Percentiles rank a stretch among this genome's conserved stretches.
These are phyloP conservation scores for Pichia norvegensis DNA, from an alignment of 1,139 yeast genomes.

Conservation along the genomic window DNA sequence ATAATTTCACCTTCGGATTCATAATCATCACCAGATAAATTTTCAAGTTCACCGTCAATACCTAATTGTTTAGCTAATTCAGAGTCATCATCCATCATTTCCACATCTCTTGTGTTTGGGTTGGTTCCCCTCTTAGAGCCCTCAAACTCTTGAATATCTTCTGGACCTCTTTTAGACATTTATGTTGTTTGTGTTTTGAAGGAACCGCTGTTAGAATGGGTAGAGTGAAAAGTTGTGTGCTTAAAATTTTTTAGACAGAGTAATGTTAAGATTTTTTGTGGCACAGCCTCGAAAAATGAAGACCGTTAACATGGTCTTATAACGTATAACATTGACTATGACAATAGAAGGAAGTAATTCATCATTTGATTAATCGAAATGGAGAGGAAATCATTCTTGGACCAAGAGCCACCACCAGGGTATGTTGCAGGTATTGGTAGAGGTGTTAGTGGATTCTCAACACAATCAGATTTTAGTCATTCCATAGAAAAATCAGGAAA, in stretches of 20 bases:
- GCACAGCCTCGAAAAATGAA: constrained; percentile 6
- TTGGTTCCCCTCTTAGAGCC: constrained; percentile 26
- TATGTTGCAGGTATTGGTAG: constrained; percentile 90
- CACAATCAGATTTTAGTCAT: constrained; percentile 68
- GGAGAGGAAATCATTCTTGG: constrained; percentile 61
- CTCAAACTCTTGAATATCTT: constrained; percentile 25
- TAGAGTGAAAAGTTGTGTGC: not conserved
- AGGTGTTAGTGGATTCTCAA: constrained; percentile 91
- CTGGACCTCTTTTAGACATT: constrained; percentile 56
- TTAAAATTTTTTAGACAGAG: not conserved
- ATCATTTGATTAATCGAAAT: no score
- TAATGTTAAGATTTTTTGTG: constrained; percentile 1
- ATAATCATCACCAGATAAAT: constrained; percentile 89
- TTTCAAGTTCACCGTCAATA: constrained; percentile 73
- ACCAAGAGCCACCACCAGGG: constrained; percentile 83
- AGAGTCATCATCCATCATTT: constrained; percentile 28
- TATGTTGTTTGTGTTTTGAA: not conserved
- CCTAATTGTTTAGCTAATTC: constrained; percentile 46
- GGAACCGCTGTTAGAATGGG: not conserved
- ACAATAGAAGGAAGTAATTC: no score
- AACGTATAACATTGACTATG: not conserved
- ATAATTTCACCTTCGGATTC: constrained; percentile 90
- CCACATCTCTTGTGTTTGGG: constrained; percentile 23
- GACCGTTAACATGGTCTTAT: no score
- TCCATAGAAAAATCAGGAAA: not conserved